These are phyloP conservation scores for Alternaria longipes DNA, from an alignment of 2,329 filamentous ascomycete genomes.

Conservation along the genomic window DNA sequence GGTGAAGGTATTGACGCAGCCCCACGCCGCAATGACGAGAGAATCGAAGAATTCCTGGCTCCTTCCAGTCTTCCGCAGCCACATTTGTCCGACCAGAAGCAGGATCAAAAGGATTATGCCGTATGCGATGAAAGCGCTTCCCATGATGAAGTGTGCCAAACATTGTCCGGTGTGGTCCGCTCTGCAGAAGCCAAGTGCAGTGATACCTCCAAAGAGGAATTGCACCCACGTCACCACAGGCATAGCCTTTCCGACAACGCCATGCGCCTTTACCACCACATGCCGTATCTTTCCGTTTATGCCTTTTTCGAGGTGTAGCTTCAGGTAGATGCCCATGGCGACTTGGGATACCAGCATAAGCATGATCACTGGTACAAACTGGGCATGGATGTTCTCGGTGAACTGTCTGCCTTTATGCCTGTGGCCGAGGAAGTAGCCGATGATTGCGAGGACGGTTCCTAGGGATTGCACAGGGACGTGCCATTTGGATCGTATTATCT, in stretches of 20 bases:
- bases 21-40: conserved; percentile 89
- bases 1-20: conserved; percentile 97
- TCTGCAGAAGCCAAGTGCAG: conserved; percentile 89
- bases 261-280: conserved; percentile 76
- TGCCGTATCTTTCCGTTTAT: conserved; percentile 80
- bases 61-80: conserved; percentile 81
- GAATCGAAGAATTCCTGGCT: conserved; percentile 98
- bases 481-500: conserved; percentile 91
- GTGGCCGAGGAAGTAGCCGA: conserved; percentile 92
- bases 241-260: conserved; percentile 84
- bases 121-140: conserved; percentile 93
- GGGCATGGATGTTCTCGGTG: conserved; percentile 72
- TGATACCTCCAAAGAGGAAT: conserved; percentile 96
- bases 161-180: conserved; percentile 93
- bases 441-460: conserved; percentile 76
- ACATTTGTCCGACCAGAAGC: conserved; percentile 86
- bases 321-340: conserved; percentile 83
- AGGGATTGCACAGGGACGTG: conserved; percentile 88
- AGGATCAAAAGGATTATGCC: conserved; percentile 87
- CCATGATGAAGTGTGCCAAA: conserved; percentile 98
- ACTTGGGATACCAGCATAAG: conserved; percentile 80
- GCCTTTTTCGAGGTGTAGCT: conserved; percentile 85
- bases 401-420: conserved; percentile 90
- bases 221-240: conserved; percentile 89
- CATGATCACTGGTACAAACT: conserved; percentile 83